Evolutionary conservation across 1,284 basidiomycete species (phyloP), one percentile per base, ranked within the genome.

Genomic region (Xerocomus nothofagi): DNA sequence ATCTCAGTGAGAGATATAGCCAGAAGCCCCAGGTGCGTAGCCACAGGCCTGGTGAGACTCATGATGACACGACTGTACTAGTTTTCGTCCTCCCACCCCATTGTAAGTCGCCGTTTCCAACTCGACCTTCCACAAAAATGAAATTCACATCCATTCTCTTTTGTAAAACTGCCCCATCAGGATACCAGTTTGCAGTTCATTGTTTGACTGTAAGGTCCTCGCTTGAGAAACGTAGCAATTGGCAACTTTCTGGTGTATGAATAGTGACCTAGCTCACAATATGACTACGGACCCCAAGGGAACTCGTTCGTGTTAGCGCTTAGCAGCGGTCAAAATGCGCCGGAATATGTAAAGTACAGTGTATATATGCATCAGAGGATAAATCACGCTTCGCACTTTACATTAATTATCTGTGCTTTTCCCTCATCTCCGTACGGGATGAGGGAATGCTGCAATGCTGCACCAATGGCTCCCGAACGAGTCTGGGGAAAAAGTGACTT

Each of bases 1-100:
- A 86, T 56, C 70, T 91, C 52, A 69, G 62, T 33, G 57, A 66
- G 44, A 88, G 88, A 66, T 95, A 94, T 65, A 82, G 78, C 44
- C 93, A 95, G 76, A 93, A 92, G 69, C 92, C 92, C 10, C 88
- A 89, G 74, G 74, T 84, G 47, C 53, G 71, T 60, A 6, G 49
- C 55, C 17, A 61, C 57, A 44, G 6, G 14, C 17, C 8, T 7
- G 23, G 39, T 17, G 18, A 24, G 10, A 29, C 21, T 5, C 17
- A 9, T 33, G 24, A 23, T 57, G n/a, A 63, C 18, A 15, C 21
- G 33, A 32, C 30, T 27, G 14, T 10, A 33, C 15, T 58, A 86
- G 81, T 73, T 89, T 31, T 86, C 86, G 36, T 78, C 81, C 57
- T 90, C 88, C 29, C 88, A 91, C 61, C 88, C 86, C 0, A 89